Conservation (phyloP, 805 yeast genomes). For the Cyberlindnera meyerae region DNA sequence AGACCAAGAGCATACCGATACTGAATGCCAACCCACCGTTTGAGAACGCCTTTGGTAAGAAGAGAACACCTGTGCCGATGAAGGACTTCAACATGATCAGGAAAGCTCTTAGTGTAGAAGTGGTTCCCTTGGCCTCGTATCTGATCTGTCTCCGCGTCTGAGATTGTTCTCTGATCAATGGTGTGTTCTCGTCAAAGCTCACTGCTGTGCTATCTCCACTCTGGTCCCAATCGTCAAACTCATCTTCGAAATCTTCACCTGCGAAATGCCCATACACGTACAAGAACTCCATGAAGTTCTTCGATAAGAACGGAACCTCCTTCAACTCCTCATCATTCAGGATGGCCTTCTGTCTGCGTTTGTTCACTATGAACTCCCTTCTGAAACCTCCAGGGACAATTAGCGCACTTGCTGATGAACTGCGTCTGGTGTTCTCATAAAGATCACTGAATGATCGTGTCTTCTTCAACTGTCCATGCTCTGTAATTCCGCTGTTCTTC, state of each 20-base stretch:
- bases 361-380: slow-evolving; percentile 54
- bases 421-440: slow-evolving; percentile 38
- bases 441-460: slow-evolving; percentile 20
- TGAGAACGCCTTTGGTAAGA: slow-evolving; percentile 62
- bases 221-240: slow-evolving; percentile 42
- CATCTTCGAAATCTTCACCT: slow-evolving; percentile 78
- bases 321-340: slow-evolving; percentile 26
- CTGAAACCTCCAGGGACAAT: slow-evolving; percentile 83
- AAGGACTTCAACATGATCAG: slow-evolving; percentile 68
- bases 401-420: slow-evolving; percentile 60
- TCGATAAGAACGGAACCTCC: slow-evolving; percentile 49
- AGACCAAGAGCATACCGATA: slow-evolving; percentile 43
- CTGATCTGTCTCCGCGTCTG: slow-evolving; percentile 6
- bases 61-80: slow-evolving; percentile 72
- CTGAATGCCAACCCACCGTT: slow-evolving; percentile 72
- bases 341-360: slow-evolving; percentile 24
- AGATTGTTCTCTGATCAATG: slow-evolving; percentile 21
- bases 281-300: slow-evolving; percentile 71
- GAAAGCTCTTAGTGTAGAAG: slow-evolving; percentile 69
- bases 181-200: slow-evolving; percentile 25
- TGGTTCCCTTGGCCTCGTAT: slow-evolving; percentile 49
- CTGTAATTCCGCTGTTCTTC: slow-evolving; percentile 10
- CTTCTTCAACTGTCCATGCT: slow-evolving; percentile 12
- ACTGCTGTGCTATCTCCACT: slow-evolving; percentile 25
- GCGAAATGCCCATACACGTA: slow-evolving; percentile 84